These are phyloP conservation scores for Maudiozyma saulgeensis DNA, from an alignment of 805 yeast genomes.

Conservation along the genomic window DNA sequence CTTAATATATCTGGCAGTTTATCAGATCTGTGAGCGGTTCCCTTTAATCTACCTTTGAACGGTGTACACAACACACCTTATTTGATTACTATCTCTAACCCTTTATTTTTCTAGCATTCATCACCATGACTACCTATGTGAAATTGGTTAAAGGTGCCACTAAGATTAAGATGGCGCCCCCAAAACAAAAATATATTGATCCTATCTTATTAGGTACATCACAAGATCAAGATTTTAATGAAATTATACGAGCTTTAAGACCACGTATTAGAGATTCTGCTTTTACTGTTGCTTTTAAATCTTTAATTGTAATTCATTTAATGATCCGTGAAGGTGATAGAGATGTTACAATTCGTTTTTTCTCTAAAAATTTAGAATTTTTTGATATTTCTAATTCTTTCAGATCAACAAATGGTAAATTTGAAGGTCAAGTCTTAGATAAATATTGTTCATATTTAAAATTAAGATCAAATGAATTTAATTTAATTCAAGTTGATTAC, in stretches of 20 bases:
- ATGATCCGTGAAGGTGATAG: constrained; percentile 88
- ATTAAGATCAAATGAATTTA: constrained; percentile 60
- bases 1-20: too few species aligned
- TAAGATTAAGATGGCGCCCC: constrained; percentile 85
- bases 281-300: constrained; percentile 86
- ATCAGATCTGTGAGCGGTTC: too few species aligned
- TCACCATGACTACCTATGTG: constrained; percentile 37
- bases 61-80: too few species aligned
- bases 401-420: constrained; percentile 13
- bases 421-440: constrained; percentile 43
- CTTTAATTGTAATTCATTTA: constrained; percentile 75
- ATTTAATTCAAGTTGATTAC: constrained; percentile 58
- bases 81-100: neutral
- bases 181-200: constrained; percentile 90
- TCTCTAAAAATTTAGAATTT: constrained; percentile 41
- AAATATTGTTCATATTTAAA: constrained; percentile 66
- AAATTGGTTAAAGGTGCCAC: constrained; percentile 75
- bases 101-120: constrained; percentile 1
- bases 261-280: constrained; percentile 64
- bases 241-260: constrained; percentile 57
- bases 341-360: constrained; percentile 59
- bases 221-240: constrained; percentile 40
- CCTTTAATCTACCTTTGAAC: too few species aligned
- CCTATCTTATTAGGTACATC: constrained; percentile 59
- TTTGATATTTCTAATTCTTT: constrained; percentile 35